Base-by-base conservation (phyloP, 192 early-diverging fungal genomes). In the Backusella morwellensis region DNA sequence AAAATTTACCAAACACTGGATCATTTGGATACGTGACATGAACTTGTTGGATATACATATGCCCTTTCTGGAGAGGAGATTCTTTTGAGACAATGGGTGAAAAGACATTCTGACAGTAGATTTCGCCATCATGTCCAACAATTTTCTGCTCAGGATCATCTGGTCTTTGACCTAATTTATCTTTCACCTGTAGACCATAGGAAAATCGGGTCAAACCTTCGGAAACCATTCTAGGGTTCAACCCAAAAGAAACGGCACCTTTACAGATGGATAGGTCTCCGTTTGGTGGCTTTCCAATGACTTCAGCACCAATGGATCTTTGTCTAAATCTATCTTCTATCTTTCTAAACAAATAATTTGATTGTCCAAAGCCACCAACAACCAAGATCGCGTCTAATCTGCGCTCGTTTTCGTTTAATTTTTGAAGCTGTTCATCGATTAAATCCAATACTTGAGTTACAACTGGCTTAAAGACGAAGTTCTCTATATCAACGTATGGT, bases 341-440 rank as follows among this genome's bases (percentile, higher is more conserved):
- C 47, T 81, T 85, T 41, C 75, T 78, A 63, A 82, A 84, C 26
- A 89, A 78, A 59, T 89, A 89, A 69, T 77, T 82, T 40, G 86
- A 87, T 36, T 86, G 82, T 21, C 86, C 85, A 44, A 89, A 89
- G 19, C 87, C 87, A 69, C 87, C 87, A 7, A 86, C 87, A 72
- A 88, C 77, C 47, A 88, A 85, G 19, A 88, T 83, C 15, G 87
- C 84, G 9, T 83, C 80, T 29, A 84, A 74, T 15, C 66, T 66
- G 63, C 81, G 17, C 67, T 77, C 32, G 75, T 78, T 40, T 76
- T 80, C n/a, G 80, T 75, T 75, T 83, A 82, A 11, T 69, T 68
- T 47, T 70, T 42, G 40, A 85, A 88, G 63, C 67, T 88, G 87
- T 5, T 81, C 81, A 26, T 88, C 81, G 66, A 88, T 86, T 35